Base-by-base conservation (phyloP, 2,329 filamentous ascomycete species). In the Didymella segeticola region DNA sequence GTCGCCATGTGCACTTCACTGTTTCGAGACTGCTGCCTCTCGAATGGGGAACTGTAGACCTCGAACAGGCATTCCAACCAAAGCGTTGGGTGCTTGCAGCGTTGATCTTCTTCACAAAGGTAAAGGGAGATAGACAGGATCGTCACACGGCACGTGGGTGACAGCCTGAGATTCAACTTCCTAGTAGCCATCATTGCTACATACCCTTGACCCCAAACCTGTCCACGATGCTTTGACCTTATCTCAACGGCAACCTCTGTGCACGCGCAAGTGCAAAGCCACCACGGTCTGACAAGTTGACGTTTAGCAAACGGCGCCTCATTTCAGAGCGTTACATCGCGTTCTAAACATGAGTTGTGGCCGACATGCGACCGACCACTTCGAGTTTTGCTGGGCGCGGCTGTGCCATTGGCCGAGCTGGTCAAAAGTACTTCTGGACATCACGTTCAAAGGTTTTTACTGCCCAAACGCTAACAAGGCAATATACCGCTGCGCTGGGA, bases 301-400 rank as follows among this genome's bases (percentile, higher is more conserved):
- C 56, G 53, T 47, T 33, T 47, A 25, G 47, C 42, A 54, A 54
- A 54, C 45, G 51, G 55, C 57, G 49, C 57, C 55, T 58, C 57
- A 53, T 59, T 58, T 42, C 39, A 51, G 60, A 58, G 47, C 47
- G 60, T 62, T 62, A 62, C 60, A 62, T 62, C 60, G 57, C 47
- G 55, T 54, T 54, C 50, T 47, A 30, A 29, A 38, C 17, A 22
- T 38, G 42, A 34, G 29, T 31, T 43, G 23, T 50, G 53, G 41
- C 51, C 38, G 37, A 36, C 45, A 37, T 60, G 47, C 49, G 30
- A 53, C 52, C 30, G 30, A 27, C 14, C 26, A 30, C 30, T 12
- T 36, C 26, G 5, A 29, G 17, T 47, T 41, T 36, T 17, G 20
- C 47, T 49, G 39, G 47, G 49, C 50, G 25, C 36, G 25, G 27